Evolutionary conservation across 2,329 filamentous ascomycete genomes (phyloP).

Genomic region (Ambrosiella beaveri): DNA sequence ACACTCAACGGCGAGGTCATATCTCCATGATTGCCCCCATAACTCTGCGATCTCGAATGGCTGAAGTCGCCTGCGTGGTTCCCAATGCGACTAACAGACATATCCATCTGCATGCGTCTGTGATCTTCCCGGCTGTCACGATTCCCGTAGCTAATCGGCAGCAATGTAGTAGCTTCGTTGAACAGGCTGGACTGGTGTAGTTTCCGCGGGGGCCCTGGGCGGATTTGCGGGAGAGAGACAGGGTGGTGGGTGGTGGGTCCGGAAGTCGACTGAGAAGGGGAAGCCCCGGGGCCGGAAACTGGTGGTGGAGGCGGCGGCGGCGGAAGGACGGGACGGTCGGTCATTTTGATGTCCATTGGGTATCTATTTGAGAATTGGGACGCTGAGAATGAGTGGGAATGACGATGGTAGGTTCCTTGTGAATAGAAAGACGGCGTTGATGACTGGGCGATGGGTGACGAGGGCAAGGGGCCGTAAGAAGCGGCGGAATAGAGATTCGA

Average conservation of each 20-base stretch:
- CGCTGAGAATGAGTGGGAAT: neutral
- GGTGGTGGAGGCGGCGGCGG: neutral
- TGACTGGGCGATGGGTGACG: neutral
- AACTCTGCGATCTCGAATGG: neutral
- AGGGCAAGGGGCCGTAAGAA: neutral
- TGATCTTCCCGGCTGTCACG: neutral
- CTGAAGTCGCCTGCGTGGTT: neutral
- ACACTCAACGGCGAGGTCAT: conserved; percentile 6
- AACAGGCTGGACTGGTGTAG: neutral
- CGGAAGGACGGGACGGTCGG: neutral
- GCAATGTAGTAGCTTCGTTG: neutral
- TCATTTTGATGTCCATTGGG: neutral
- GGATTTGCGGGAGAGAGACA: neutral
- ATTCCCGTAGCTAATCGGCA: neutral
- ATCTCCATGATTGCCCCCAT: neutral
- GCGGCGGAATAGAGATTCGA: neutral
- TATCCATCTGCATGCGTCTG: neutral
- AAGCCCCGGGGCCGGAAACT: neutral
- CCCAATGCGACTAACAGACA: neutral
- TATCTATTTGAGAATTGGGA: neutral
- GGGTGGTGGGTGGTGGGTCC: neutral
- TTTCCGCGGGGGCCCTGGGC: too few species aligned
- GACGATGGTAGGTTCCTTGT: neutral
- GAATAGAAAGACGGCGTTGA: neutral
- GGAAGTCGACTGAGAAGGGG: neutral